Evolutionary conservation across 2,329 filamentous ascomycete species (phyloP).

Genomic region (Alternaria consortialis): DNA sequence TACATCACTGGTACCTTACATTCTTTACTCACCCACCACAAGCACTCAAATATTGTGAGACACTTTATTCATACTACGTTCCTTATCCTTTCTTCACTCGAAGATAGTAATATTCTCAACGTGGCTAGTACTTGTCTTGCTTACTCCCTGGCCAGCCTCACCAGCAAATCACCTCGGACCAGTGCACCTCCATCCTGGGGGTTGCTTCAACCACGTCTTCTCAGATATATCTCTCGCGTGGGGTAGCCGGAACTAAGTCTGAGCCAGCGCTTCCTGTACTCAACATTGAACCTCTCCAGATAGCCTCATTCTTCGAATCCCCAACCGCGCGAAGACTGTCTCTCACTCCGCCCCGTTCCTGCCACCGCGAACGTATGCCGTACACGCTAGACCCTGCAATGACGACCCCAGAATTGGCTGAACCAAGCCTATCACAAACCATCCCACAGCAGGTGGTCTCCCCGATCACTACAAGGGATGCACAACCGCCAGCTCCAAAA

Average conservation of each 20-base stretch:
- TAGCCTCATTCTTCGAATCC: conserved; percentile 29
- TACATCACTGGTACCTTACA: not conserved
- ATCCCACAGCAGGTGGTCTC: not conserved
- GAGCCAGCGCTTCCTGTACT: conserved; percentile 34
- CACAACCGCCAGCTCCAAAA: conserved; percentile 12
- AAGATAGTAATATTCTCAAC: not conserved
- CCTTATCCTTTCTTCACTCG: conserved; percentile 1
- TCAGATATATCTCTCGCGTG: conserved; percentile 58
- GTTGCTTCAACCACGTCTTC: conserved; percentile 56
- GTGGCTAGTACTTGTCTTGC: not conserved
- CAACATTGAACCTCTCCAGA: conserved; percentile 19
- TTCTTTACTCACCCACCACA: not conserved
- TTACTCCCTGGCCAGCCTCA: not conserved
- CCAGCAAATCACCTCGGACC: not conserved
- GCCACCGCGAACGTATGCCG: conserved; percentile 15
- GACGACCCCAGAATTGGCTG: conserved; percentile 1
- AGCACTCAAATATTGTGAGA: not conserved
- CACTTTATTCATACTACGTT: not conserved
- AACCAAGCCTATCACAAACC: not conserved
- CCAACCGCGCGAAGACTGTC: conserved; percentile 21
- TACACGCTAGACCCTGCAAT: conserved; percentile 10
- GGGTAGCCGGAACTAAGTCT: conserved; percentile 52
- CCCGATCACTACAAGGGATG: not conserved
- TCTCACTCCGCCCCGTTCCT: conserved; percentile 17
- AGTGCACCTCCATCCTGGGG: conserved; percentile 21